Base-by-base conservation (phyloP, 805 yeast species). In the Starmera pachycereana region DNA sequence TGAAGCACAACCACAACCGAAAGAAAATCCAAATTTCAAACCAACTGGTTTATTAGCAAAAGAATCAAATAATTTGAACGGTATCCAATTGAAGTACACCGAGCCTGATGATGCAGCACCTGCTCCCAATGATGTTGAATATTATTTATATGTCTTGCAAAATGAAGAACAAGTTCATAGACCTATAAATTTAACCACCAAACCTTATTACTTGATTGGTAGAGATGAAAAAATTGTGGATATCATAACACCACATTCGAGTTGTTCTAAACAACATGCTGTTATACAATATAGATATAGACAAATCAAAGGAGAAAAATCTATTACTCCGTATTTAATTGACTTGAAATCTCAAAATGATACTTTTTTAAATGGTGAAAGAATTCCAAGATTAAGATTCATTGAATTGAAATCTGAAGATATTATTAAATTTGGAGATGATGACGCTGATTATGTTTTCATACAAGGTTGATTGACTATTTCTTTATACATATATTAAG, bases 261-360 rank as follows among this genome's bases (percentile, higher is more conserved):
- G 62, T 1, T 63, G 69, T 38, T 66, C 72, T 0, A 63, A 64
- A 37, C 74, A 71, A 46, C 77, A 72, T 47, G 74, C 75, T 16
- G 76, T 60, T 0, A 55, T 72, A 8, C 76, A 71, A 44, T 71
- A 66, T 44, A 52, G 71, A 28, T 37, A 48, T n/a, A 44, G 44
- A 12, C 31, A 29, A 3, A 32, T 40, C 14, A 46, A 33, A 47
- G 39, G 37, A 11, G 47, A 41, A 32, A 19, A 6, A 13, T 1
- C 27, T 19, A 39, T 57, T 22, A 49, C 50, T n/a, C 66, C 67
- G 6, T 72, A 68, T 43, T 40, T 72, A 8, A 66, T 69, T 32
- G 76, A 72, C 44, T 49, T 72, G 29, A 69, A 68, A 18, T 67
- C 74, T 1, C 61, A 71, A 8, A 66, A 71, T 49, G 75, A 75